phyloP scores from a whole-genome alignment of 2,329 filamentous ascomycete genomes.

The Xylaria sp. region DNA sequence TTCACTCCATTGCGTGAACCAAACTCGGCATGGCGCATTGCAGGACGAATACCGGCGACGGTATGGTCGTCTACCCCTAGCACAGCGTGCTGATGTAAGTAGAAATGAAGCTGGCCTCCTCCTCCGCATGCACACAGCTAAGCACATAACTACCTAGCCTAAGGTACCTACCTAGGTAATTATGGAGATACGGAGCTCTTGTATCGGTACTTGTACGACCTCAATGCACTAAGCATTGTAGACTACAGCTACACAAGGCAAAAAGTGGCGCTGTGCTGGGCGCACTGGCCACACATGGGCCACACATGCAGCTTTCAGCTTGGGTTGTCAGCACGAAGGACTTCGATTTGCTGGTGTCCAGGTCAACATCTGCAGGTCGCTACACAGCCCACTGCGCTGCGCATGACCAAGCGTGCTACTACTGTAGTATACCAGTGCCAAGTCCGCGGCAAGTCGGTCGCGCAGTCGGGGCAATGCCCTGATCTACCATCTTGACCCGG shows the following conservation, averaged over 20 bases:
- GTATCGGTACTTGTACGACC: slow-evolving; percentile 36
- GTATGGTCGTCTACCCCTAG: slow-evolving; percentile 11
- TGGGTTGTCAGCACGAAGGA: slow-evolving; percentile 41
- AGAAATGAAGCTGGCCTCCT: slow-evolving; percentile 19
- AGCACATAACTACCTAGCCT: too few species aligned
- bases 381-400: slow-evolving; percentile 49
- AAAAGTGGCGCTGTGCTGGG: slow-evolving; percentile 38
- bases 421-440: slow-evolving; percentile 28
- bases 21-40: slow-evolving; percentile 14
- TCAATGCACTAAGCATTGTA: slow-evolving; percentile 3
- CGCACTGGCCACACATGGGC: slow-evolving; percentile 48
- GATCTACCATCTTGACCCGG: slow-evolving; percentile 32
- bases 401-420: slow-evolving; percentile 37
- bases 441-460: slow-evolving; percentile 35
- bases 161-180: neutral
- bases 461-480: slow-evolving; percentile 37
- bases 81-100: slow-evolving; percentile 12
- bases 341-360: slow-evolving; percentile 47
- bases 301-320: slow-evolving; percentile 50
- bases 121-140: slow-evolving; percentile 10
- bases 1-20: neutral
- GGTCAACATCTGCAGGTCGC: slow-evolving; percentile 45
- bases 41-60: neutral
- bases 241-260: slow-evolving; percentile 39
- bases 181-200: slow-evolving; percentile 22